These are phyloP conservation scores for Xylaria cubensis DNA, from an alignment of 495 filamentous ascomycete species.

Conservation along the genomic window DNA sequence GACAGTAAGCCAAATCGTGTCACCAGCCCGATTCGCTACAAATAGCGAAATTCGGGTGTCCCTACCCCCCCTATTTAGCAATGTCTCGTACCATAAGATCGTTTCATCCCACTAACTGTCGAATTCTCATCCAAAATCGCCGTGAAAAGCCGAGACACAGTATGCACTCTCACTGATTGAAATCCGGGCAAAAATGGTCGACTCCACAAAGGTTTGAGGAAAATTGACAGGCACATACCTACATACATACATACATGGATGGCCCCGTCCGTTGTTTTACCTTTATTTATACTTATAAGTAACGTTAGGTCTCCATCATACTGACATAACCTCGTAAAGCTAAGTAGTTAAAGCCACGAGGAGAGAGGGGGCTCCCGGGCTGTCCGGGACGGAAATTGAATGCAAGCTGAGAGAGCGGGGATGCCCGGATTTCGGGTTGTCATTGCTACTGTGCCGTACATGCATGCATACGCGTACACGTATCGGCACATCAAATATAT, in stretches of 20 bases:
- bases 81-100: not conserved
- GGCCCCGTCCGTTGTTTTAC: not conserved
- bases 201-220: not conserved
- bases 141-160: not conserved
- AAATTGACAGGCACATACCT: not conserved
- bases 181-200: not conserved
- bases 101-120: not conserved
- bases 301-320: not conserved
- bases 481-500: not conserved
- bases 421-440: no score
- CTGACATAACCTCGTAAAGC: not conserved
- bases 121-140: not conserved
- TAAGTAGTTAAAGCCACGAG: not conserved
- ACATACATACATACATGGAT: not conserved
- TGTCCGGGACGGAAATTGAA: conserved; percentile 5
- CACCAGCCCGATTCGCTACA: not conserved
- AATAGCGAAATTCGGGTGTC: not conserved
- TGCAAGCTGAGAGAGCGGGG: no score
- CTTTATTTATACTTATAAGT: not conserved
- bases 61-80: not conserved
- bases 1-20: not conserved
- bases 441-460: not conserved
- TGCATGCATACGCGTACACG: conserved; percentile 17
- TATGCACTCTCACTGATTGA: not conserved
- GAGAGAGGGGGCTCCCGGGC: not conserved